Conservation (phyloP, 2,329 filamentous ascomycete species). For the Ascochyta rabiei region DNA sequence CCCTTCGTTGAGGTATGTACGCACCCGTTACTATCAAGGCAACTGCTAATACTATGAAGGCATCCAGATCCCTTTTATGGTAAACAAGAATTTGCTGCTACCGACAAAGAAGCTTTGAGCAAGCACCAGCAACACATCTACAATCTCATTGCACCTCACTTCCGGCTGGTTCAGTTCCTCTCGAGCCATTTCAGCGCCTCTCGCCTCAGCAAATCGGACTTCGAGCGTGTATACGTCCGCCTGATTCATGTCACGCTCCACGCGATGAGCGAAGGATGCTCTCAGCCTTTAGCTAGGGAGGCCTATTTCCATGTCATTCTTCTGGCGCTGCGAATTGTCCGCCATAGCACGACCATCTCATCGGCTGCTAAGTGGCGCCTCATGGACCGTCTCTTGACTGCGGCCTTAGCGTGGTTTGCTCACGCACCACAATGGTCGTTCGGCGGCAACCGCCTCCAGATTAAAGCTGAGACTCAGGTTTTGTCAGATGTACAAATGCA, state of each 20-base stretch:
- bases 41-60: conserved; percentile 42
- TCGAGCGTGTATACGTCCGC: conserved; percentile 80
- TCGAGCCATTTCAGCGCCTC: conserved; percentile 94
- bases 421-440: conserved; percentile 90
- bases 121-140: conserved; percentile 80
- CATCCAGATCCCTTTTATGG: conserved; percentile 88
- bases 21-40: background rate
- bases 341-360: conserved; percentile 68
- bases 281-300: conserved; percentile 89
- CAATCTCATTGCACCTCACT: conserved; percentile 84
- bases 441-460: conserved; percentile 88
- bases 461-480: conserved; percentile 89
- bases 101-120: conserved; percentile 75
- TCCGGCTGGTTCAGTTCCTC: conserved; percentile 84
- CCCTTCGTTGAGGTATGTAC: conserved; percentile 64
- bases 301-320: conserved; percentile 88
- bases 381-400: conserved; percentile 87
- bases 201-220: conserved; percentile 80
- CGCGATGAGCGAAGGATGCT: conserved; percentile 65
- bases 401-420: conserved; percentile 87
- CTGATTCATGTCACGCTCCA: conserved; percentile 80
- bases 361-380: conserved; percentile 76
- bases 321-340: conserved; percentile 79
- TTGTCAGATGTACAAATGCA: conserved; percentile 75
- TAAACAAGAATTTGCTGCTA: conserved; percentile 91